Conservation (phyloP, 129 eudicot genomes). For the Helianthus tuberosus region DNA sequence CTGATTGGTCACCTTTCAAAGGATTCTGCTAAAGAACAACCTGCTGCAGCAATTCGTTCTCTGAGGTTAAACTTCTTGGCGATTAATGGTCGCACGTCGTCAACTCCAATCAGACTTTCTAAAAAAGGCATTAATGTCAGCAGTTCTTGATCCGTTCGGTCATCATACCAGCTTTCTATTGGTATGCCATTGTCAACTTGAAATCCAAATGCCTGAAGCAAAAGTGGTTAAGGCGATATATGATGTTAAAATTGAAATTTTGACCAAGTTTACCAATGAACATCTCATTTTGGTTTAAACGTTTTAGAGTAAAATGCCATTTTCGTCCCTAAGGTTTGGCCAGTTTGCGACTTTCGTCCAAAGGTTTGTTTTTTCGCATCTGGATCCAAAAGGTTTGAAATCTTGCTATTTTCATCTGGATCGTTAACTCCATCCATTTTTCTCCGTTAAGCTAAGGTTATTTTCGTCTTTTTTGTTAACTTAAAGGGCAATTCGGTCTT, state of each 20-base stretch:
- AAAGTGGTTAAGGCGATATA: not conserved
- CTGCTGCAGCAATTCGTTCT: constrained; percentile 76
- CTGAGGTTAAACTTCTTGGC: constrained; percentile 71
- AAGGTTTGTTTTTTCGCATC: no score
- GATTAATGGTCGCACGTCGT: constrained; percentile 89
- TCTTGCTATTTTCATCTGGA: no score
- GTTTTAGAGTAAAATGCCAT: no score
- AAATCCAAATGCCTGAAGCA: constrained; percentile 91
- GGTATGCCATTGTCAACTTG: constrained; percentile 99
- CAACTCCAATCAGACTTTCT: constrained; percentile 80
- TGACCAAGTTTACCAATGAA: no score
- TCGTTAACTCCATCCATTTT: no score
- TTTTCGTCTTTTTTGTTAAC: no score
- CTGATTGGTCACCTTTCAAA: constrained; percentile 34
- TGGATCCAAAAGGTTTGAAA: no score
- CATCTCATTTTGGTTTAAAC: no score
- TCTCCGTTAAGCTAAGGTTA: no score
- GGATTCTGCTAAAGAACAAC: constrained; percentile 54
- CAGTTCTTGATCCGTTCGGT: constrained; percentile 75
- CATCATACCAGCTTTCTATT: constrained; percentile 98
- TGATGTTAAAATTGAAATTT: not conserved
- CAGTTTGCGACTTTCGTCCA: no score
- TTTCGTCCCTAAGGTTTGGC: no score
- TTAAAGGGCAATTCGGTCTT: no score
- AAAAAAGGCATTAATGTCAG: constrained; percentile 72